phyloP scores from a whole-genome alignment of 106 monocot genomes.

The Dioscorea dumetorum region DNA sequence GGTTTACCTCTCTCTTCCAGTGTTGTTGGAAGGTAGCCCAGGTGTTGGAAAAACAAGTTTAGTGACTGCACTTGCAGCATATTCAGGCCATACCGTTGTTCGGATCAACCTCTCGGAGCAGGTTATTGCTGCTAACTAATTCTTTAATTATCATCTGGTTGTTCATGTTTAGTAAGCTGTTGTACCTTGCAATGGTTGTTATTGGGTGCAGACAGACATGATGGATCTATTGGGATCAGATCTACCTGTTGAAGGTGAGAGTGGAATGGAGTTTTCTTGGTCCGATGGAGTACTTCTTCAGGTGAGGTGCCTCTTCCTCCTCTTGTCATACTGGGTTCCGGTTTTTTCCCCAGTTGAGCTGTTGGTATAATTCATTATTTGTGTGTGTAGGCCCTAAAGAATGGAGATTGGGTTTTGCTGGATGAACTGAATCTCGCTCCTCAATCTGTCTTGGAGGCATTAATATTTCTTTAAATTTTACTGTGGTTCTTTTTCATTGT shows the following conservation, averaged over 20 bases:
- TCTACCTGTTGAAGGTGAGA: conserved; percentile 59
- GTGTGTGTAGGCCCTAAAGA: conserved; percentile 72
- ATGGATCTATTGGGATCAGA: conserved; percentile 97
- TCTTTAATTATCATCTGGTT: neutral
- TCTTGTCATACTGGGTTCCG: neutral
- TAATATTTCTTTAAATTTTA: neutral
- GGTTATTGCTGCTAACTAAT: conserved; percentile 20
- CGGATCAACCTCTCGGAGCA: conserved; percentile 97
- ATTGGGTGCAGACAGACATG: conserved; percentile 73
- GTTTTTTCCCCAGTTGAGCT: too few species aligned
- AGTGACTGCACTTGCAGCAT: conserved; percentile 75
- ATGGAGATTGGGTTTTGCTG: conserved; percentile 88
- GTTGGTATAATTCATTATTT: neutral
- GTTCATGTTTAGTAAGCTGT: neutral
- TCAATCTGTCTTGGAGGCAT: conserved; percentile 89
- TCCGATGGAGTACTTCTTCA: conserved; percentile 96
- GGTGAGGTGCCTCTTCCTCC: conserved; percentile 22
- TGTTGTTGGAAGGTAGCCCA: conserved; percentile 95
- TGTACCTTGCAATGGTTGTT: neutral
- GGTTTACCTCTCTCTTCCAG: conserved; percentile 22
- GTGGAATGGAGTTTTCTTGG: conserved; percentile 88
- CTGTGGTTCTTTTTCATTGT: neutral
- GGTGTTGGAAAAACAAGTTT: conserved; percentile 98
- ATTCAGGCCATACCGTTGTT: conserved; percentile 87
- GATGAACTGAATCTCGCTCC: conserved; percentile 99